phyloP scores from a whole-genome alignment of 225 moss, liverwort and hornwort genomes.

The Neckera pumila region DNA sequence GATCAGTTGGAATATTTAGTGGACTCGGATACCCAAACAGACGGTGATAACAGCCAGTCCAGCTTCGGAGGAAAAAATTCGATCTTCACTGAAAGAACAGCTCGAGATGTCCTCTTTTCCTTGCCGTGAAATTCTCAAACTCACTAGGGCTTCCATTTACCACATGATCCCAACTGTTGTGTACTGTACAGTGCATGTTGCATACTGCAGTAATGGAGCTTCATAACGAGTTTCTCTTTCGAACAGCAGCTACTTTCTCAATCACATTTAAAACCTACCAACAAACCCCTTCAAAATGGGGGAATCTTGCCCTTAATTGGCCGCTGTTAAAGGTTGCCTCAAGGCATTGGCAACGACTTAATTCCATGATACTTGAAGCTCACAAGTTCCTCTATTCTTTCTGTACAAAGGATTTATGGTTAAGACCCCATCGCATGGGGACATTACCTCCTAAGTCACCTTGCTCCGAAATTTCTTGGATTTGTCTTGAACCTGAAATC shows the following conservation, averaged over 20 bases:
- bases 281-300: neutral
- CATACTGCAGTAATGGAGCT: neutral
- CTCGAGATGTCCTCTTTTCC: slow-evolving; percentile 28
- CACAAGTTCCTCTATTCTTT: neutral
- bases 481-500: no score
- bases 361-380: neutral
- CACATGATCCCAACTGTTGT: neutral
- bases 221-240: neutral
- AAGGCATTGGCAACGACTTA: neutral
- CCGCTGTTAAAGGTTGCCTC: neutral
- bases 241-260: neutral
- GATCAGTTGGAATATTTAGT: neutral
- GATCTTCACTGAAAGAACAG: slow-evolving; percentile 8
- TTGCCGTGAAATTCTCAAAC: neutral
- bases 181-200: neutral
- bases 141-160: neutral
- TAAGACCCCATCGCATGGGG: neutral
- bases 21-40: slow-evolving; percentile 4
- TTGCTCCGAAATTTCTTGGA: neutral
- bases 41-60: slow-evolving; percentile 9
- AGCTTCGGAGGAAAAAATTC: slow-evolving; percentile 4
- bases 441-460: neutral
- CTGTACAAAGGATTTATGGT: neutral
- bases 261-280: neutral
- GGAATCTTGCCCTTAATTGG: neutral